A percentile compares a stretch with the other conserved stretches of the same genome.
These are phyloP conservation scores for Sordariomycetes sp. DNA, from an alignment of 2,329 filamentous ascomycete species.

Conservation along the genomic window DNA sequence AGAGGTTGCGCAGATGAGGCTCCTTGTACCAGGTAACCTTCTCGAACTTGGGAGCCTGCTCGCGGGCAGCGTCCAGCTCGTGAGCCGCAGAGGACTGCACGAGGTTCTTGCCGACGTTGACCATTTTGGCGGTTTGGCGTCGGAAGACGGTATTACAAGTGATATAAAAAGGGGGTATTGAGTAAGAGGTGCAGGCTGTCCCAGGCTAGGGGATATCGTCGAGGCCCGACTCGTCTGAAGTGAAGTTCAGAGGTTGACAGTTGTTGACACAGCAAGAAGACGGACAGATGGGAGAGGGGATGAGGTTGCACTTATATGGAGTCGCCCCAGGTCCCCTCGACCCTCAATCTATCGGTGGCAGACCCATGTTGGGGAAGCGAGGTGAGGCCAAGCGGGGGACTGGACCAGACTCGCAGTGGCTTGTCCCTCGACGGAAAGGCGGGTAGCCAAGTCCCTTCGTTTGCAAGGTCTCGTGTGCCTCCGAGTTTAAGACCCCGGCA, in stretches of 20 bases:
- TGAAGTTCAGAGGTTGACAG: too few relatives aligned
- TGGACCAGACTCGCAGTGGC: constrained; percentile 1
- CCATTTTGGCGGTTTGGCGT: constrained; percentile 2
- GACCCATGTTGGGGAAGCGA: background rate
- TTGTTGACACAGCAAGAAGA: background rate
- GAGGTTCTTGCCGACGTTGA: constrained; percentile 7
- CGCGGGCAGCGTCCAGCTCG: constrained; percentile 27
- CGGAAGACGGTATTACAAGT: too few relatives aligned
- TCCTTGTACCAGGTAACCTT: constrained; percentile 47
- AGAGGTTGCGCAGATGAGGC: constrained; percentile 46
- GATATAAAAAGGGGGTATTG: too few relatives aligned
- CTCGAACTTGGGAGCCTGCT: constrained; percentile 40
- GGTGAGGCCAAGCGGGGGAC: background rate
- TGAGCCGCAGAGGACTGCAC: constrained; percentile 9
- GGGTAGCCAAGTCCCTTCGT: background rate
- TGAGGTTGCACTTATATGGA: constrained; percentile 1
- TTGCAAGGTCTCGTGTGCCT: constrained; percentile 3
- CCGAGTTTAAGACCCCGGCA: background rate
- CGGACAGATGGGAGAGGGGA: background rate
- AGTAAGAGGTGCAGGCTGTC: background rate
- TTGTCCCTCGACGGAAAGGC: constrained; percentile 1
- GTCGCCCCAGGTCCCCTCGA: background rate
- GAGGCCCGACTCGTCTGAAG: too few relatives aligned
- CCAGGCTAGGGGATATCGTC: background rate
- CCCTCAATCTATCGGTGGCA: background rate